Base-by-base conservation (phyloP, 495 filamentous ascomycete species). In the Xanthoparmelia taractica region DNA sequence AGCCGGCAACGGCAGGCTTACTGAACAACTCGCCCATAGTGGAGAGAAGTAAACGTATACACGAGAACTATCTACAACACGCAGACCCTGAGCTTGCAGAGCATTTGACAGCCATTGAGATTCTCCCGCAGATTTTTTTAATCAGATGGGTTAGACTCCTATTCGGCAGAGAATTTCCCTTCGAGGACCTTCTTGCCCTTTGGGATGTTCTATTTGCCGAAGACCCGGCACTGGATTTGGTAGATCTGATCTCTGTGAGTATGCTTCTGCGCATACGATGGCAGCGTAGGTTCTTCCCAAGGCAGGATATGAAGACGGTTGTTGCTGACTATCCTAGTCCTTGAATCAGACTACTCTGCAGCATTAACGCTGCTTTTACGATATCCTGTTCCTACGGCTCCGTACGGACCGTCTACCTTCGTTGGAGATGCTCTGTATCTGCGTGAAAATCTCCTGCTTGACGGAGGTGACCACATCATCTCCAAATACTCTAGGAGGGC, bases 61-160 rank as follows among this genome's bases (percentile, higher is more conserved):
- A 96, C 69, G 85, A 93, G 67, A 80, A 89, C 43, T 84, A 87
- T 59, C 74, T 99, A 58, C 82, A 83, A 67, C 85, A 84, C 57
- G 80, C 90, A 18, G 94, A 99, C 70, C 84, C 87, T 50, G 87
- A 89, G 69, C 80, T 99, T 40, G 89, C 91, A 8, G 81, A 82
- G 45, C 93, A 96, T 70, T 77, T 99, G 33, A 86, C 85, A 60
- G 82, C 85, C 56, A 86, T 96, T 43, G 92, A 97, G 57, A 85
- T 99, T 65, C 73, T 97, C n/a, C 95, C 94, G 4, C 94, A 99
- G 66, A 88, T 99, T 54, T 99, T 97, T 71, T 75, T 98, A 38
- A 96, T 97, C 88, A 91, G 94, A 56, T 99, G 94, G 94, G 88
- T 97, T 61, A 84, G 94, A 29, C 84, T 99, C 2, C 74, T 99